phyloP scores from a whole-genome alignment of 2,329 filamentous ascomycete species.

The Trichoderma sp. region DNA sequence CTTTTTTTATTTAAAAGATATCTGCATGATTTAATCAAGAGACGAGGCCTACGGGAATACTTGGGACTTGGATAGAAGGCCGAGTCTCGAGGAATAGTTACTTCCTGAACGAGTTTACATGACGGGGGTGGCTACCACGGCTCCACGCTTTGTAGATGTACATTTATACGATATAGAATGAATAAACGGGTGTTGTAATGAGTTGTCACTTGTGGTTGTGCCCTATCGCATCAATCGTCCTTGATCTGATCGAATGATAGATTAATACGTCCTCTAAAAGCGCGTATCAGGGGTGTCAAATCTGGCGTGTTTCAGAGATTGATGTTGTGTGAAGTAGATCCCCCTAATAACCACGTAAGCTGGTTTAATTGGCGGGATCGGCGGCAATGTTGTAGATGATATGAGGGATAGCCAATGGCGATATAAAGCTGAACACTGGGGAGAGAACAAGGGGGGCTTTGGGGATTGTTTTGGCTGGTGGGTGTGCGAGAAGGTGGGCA shows the following conservation, averaged over 20 bases:
- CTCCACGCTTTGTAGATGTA: constrained; percentile 18
- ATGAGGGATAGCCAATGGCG: background rate
- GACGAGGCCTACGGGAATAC: constrained; percentile 14
- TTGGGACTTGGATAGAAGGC: constrained; percentile 20
- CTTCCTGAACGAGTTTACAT: constrained; percentile 12
- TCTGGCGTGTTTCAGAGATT: background rate
- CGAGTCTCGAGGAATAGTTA: constrained; percentile 15
- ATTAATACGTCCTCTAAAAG: background rate
- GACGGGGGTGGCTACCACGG: constrained; percentile 11
- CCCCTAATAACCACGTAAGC: background rate
- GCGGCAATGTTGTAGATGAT: background rate
- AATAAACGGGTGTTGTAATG: constrained; percentile 18
- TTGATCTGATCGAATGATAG: background rate
- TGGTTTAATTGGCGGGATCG: background rate
- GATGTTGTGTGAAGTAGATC: background rate
- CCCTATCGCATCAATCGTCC: background rate
- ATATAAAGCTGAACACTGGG: background rate
- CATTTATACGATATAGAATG: constrained; percentile 22
- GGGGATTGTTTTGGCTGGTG: background rate
- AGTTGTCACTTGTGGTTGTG: background rate
- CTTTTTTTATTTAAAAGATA: constrained; percentile 11
- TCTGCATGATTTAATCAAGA: constrained; percentile 18
- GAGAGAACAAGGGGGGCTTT: background rate
- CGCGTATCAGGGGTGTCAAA: background rate
- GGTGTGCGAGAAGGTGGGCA: background rate